Evolutionary conservation across 768 basidiomycete species (phyloP), one percentile per base, ranked within the genome.

Genomic region (Dioszegia aurantiaca): DNA sequence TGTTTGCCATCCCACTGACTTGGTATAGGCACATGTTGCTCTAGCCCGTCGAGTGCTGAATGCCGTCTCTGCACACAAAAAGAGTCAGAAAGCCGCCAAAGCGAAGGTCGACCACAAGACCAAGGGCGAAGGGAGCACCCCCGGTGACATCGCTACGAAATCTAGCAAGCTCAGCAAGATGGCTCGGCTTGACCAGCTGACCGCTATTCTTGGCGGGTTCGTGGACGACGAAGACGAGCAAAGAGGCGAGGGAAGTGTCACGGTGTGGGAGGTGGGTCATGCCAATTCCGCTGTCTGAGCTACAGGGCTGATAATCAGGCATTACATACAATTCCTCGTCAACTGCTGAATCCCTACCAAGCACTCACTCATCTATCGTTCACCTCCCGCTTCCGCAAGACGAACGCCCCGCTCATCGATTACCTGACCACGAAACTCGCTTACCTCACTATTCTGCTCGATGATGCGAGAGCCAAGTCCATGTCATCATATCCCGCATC

Each of bases 21-120:
- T n/a, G n/a, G n/a, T n/a, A n/a, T n/a, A 76, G 74, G 75, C 75
- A 2, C 75, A 77, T 61, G 68, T 75, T 36, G 64, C 71, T 21
- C 62, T 77, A 5, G 75, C 73, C 4, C 55, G 65, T 46, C 56
- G 73, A 14, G 64, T 74, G 4, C 59, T 74, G 1, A n/a, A 31
- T 8, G 70, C 69, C 1, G 71, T 70, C 2, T 36, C 59, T 5
- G 42, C 33, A 17, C 64, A 70, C 55, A 66, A 70, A 28, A 14
- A 44, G 19, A 11, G 11, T 26, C 21, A 51, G 16, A 23, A 37
- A 36, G n/a, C n/a, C n/a, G n/a, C n/a, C n/a, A n/a, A n/a, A n/a
- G n/a, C n/a, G n/a, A n/a, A n/a, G n/a, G n/a, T n/a, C n/a, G n/a
- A n/a, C n/a, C n/a, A n/a, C n/a, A n/a, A n/a, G n/a, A n/a, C n/a